Base-by-base conservation (phyloP, 257 asterid species). In the Solanum virginianum region DNA sequence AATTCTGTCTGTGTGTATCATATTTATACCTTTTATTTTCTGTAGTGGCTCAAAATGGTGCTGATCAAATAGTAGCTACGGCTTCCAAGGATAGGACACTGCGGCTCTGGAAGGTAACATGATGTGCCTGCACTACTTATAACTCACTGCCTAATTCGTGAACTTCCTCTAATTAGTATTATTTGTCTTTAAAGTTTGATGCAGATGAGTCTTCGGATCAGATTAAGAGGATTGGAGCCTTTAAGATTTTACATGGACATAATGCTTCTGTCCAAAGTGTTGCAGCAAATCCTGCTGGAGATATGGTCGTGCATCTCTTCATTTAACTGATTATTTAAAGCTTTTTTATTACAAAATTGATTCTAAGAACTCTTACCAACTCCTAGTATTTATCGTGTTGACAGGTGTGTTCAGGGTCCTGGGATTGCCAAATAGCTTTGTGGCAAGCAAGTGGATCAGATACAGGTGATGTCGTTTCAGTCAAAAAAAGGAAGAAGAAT, bases 331-430 rank as follows among this genome's bases (percentile, higher is more conserved):
- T 77, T 63, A 51, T 53, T 77, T 53, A 36, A 77, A 53, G 49
- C 26, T 51, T 77, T 36, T 77, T 77, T 7, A 77, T 10, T 77
- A 77, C 5, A 24, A 51, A 16, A 26, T 51, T 53, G n/a, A 29
- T 51, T 77, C 45, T 77, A 26, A 77, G 65, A 53, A 77, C 82
- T 77, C 29, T 51, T 51, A 26, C 82, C 16, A 26, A 77, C 20
- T 26, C 63, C 47, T 17, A 75, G 63, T 10, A 26, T 49, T 83
- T 65, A 85, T 65, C 88, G 18, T 81, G 17, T 65, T 86, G 26
- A 80, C 87, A 97, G 99, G 92, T 95, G 72, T 95, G 97, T 87
- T 94, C 99, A 20, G 99, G 99, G 86, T 95, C 99, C 54, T 97
- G 99, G 99, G 99, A 97, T 85, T 88, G 91, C 84, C 87, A 92